Base-by-base conservation (phyloP, 176 grass and related monocot genomes). In the Alopecurus myosuroides region DNA sequence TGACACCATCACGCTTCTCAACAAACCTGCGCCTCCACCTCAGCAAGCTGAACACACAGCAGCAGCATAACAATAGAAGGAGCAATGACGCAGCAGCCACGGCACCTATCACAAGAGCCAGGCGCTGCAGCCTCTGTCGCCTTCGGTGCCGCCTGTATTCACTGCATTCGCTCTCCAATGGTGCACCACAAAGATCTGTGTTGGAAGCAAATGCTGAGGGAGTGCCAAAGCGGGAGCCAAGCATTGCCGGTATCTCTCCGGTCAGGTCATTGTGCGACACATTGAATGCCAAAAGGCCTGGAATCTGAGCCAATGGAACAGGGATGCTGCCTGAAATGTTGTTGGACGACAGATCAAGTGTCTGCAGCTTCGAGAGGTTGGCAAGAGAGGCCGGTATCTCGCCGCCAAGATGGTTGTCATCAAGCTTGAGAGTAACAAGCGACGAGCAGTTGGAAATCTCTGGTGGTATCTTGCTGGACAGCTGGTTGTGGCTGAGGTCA, bases 251-350 rank as follows among this genome's bases (percentile, higher is more conserved):
- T 81, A 99, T 99, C 83, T 96, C 94, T 0, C 97, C 97, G 3
- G 69, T 82, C 2, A 99, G 97, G n/a, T 82, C 82, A 81, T 99
- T 99, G 72, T 92, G 86, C 10, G 97, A 99, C 20, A 99, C 91
- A 56, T 99, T 99, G 77, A 99, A 77, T 71, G 87, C 86, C 14
- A 70, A 1, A 57, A 99, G 81, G 20, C 76, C 88, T 34, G 97
- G 91, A 81, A 99, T 96, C 56, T 85, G 91, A 79, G 94, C 94
- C 56, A 99, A 53, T 75, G 89, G 58, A 45, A 85, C 87, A 36
- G 91, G 97, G 70, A 99, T 91, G 78, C 48, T 75, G 70, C 91
- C 94, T 20, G 84, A 92, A 50, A 99, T 82, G 46, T 94, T 94
- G 86, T 99, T 99, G 19, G 82, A 89, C 0, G 97, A 94, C 42